Evolutionary conservation across 805 yeast genomes (phyloP).

Genomic region (Candida coquimbonensis): DNA sequence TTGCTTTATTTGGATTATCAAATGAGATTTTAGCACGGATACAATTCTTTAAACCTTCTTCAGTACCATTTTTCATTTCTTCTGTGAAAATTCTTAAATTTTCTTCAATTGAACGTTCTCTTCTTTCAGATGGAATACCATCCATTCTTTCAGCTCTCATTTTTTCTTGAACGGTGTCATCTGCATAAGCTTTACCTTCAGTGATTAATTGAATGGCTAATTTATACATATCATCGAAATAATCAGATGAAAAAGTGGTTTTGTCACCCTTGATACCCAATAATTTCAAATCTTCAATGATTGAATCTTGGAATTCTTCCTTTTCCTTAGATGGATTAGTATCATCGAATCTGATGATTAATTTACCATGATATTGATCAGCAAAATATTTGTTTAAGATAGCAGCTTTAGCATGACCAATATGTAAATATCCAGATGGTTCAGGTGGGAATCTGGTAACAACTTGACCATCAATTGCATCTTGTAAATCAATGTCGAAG

Average conservation of each 20-base stretch:
- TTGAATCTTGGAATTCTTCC: constrained; percentile 88
- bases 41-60: constrained; percentile 86
- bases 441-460: constrained; percentile 99
- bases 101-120: constrained; percentile 91
- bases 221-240: constrained; percentile 88
- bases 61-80: constrained; percentile 93
- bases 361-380: constrained; percentile 89
- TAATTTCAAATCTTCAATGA: constrained; percentile 83
- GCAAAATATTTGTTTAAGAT: constrained; percentile 95
- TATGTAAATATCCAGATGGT: constrained; percentile 98
- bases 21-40: constrained; percentile 95
- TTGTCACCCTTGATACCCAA: constrained; percentile 91
- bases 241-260: constrained; percentile 86
- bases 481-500: constrained; percentile 87
- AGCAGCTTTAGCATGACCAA: constrained; percentile 99
- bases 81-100: constrained; percentile 77
- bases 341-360: constrained; percentile 95
- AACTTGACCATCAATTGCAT: constrained; percentile 89
- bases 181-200: constrained; percentile 96
- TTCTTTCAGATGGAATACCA: constrained; percentile 86
- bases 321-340: constrained; percentile 98
- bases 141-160: constrained; percentile 99
- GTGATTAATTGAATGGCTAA: constrained; percentile 80
- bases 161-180: constrained; percentile 86
- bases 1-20: constrained; percentile 84